Evolutionary conservation across 1,284 basidiomycete species (phyloP), one percentile per base, ranked within the genome.

Genomic region (Puccinia novopanici): DNA sequence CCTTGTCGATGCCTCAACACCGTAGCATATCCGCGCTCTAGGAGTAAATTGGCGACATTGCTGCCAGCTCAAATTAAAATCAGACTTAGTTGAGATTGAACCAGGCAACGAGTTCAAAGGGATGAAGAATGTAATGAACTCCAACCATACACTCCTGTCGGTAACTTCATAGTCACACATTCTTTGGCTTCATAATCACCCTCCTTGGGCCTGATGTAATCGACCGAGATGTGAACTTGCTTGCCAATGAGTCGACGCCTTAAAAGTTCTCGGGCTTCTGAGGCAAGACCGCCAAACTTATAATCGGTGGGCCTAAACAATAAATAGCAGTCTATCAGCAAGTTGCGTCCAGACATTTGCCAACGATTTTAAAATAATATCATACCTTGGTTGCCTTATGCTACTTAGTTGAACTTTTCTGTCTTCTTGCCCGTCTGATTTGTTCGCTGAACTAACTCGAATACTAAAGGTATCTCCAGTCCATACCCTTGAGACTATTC

Each of bases 121-220:
- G 45, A 57, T 15, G 19, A 54, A 52, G 22, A 15, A 3, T 3
- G 50, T 71, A 19, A 30, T 13, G n/a, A 24, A 30, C 19, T 45
- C 45, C 17, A 50, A 19, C 73, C 54, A 12, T 73, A 80, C 78
- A 61, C 52, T 73, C 68, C 78, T 12, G 78, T 50, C 8, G 78
- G 70, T 63, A 80, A 63, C 70, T 80, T 80, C n/a, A 80, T 61
- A 9, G 78, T 80, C 0, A 91, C 93, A 84, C 93, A 94, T 86
- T 96, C 93, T 73, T 93, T 90, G 86, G 95, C 94, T 76, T 96
- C 95, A 83, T 90, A 97, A 81, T 95, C 93, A 73, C 94, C 95
- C 83, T 98, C 95, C 79, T 90, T 89, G n/a, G 94, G 93, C 82
- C 93, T 92, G 83, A 95, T 86, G 84, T 96, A 98, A 87, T 98